Evolutionary conservation across 2,329 filamentous ascomycete genomes (phyloP).

Genomic region (Grosmannia huntii): DNA sequence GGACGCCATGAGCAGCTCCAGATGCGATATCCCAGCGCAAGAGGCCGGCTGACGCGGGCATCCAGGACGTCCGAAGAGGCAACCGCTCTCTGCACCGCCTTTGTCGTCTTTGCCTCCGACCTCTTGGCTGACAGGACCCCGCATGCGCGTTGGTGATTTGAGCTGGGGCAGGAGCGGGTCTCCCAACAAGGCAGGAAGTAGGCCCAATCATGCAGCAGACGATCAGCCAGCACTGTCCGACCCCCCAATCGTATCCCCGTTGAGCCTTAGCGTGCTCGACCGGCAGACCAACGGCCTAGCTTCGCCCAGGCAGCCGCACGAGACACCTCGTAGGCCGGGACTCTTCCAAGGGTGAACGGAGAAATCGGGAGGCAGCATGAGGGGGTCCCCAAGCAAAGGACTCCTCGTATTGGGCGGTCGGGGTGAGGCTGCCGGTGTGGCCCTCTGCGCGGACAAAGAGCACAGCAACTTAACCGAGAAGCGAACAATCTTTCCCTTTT

Average conservation of each 20-base stretch:
- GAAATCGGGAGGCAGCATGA: not conserved
- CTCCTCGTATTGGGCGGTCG: not conserved
- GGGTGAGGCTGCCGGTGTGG: not conserved
- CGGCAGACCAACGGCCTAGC: not conserved
- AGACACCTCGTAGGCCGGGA: not conserved
- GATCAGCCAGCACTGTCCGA: not conserved
- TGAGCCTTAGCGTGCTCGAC: not conserved
- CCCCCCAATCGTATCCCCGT: not conserved
- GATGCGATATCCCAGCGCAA: no score
- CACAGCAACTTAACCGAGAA: not conserved
- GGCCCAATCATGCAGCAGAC: not conserved
- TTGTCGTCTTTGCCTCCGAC: not conserved
- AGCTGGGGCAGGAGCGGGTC: not conserved
- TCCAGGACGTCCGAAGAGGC: not conserved
- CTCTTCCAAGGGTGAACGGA: constrained; percentile 1
- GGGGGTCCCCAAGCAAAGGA: not conserved
- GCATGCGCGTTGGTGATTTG: not conserved
- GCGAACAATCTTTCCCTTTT: not conserved
- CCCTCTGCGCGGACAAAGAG: not conserved
- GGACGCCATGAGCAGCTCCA: no score
- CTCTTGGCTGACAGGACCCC: not conserved
- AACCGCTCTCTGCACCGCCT: not conserved
- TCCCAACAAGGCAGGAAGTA: not conserved
- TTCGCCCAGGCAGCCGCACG: not conserved
- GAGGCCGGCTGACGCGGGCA: not conserved